Percentiles rank a stretch among this genome's conserved stretches.
Evolutionary conservation across 1,139 yeast species (phyloP).

Genomic region (Suhomyces choctaworum): DNA sequence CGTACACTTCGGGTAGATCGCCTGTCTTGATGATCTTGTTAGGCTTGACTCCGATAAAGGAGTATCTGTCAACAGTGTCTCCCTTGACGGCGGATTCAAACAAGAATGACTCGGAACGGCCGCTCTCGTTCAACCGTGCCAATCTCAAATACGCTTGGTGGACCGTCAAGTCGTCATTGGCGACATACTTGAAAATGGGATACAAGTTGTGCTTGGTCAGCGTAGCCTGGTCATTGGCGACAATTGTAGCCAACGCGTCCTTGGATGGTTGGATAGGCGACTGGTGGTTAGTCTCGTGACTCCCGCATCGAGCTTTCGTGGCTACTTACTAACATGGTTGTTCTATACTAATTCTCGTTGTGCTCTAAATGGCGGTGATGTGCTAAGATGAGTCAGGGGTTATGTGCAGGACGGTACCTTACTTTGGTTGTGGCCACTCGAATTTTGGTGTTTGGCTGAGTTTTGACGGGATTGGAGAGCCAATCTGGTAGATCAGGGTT

Average conservation of each 20-base stretch:
- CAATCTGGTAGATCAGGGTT: no score
- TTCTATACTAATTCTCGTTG: background rate
- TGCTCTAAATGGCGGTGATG: no score
- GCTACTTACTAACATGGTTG: constrained; percentile 15
- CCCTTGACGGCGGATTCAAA: constrained; percentile 89
- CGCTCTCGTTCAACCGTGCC: constrained; percentile 64
- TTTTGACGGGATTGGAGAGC: no score
- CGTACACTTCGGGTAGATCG: constrained; percentile 30
- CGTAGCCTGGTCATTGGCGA: constrained; percentile 38
- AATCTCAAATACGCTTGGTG: constrained; percentile 87
- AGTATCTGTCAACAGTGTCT: constrained; percentile 83
- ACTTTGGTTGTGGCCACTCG: no score
- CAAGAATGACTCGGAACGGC: constrained; percentile 69
- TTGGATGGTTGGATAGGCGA: constrained; percentile 61
- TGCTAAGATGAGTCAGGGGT: constrained; percentile 6
- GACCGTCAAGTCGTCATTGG: constrained; percentile 80
- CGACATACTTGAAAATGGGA: constrained; percentile 75
- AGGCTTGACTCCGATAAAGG: constrained; percentile 87
- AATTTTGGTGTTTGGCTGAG: no score
- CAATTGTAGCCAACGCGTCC: constrained; percentile 47
- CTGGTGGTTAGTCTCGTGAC: constrained; percentile 24
- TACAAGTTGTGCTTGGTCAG: constrained; percentile 55
- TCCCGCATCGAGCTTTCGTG: no score
- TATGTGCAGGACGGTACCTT: constrained; percentile 3
- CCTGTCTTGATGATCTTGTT: constrained; percentile 83